Evolutionary conservation across 2,329 filamentous ascomycete genomes (phyloP), one percentile per base, ranked within the genome.

Genomic region (Beauveria caledonica): DNA sequence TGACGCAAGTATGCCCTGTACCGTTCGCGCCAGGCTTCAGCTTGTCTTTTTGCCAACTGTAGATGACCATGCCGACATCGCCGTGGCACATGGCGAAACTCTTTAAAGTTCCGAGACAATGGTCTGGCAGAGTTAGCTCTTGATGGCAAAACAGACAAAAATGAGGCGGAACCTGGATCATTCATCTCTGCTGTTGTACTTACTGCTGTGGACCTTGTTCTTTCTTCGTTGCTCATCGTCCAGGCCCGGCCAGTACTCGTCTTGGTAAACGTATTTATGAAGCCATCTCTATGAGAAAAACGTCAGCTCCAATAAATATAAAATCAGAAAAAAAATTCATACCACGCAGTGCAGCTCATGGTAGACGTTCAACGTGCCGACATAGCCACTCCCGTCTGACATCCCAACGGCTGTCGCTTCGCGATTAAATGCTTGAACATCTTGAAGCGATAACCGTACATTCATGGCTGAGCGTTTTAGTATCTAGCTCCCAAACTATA

Each of bases 251-350:
- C 59, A 61, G 21, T 61, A 61, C 15, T 57, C 52, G 15, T 61
- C 59, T 39, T 61, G 59, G 17, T 56, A 58, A 7, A 61, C 36
- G 45, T 61, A 58, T 58, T 61, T 61, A 15, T 61, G 59, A 33
- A 61, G 44, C 59, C 59, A 61, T 50, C 59, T 36, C 59, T 61
- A 8, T 21, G 7, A 6, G 5, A 33, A 0, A 11, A 13, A 13
- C 23, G 33, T 49, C 36, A 29, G 49, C 6, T 2, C 0, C 4
- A 15, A 36, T 36, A 0, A 15, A 6, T 15, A 2, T 13, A 27
- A 19, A 15, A 29, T n/a, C 5, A 5, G 1, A 29, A 33, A 11
- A 15, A 27, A 2, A 7, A 10, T 21, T 15, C 39, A 17, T 58
- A 56, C 59, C 33, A 56, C 51, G 13, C 59, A 59, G n/a, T 59